Evolutionary conservation across 768 basidiomycete genomes (phyloP).

Genomic region (Termitomyces sp.): DNA sequence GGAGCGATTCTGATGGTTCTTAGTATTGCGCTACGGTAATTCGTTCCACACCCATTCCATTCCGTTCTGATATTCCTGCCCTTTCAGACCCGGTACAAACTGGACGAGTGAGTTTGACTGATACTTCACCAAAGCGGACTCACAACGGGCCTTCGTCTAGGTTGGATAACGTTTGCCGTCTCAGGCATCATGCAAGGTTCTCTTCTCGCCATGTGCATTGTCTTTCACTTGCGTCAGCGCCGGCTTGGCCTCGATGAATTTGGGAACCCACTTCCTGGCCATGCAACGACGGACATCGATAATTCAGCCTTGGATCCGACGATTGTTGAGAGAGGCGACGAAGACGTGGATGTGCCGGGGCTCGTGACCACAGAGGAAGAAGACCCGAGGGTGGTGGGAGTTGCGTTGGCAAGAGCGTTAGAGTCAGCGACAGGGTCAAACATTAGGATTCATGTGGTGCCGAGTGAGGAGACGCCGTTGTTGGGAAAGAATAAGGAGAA

Average conservation of each 20-base stretch:
- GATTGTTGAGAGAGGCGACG: background rate
- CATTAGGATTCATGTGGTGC: constrained; percentile 10
- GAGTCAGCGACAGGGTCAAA: constrained; percentile 19
- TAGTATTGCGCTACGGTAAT: constrained; percentile 67
- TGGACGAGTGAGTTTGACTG: constrained; percentile 63
- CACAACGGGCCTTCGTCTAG: constrained; percentile 26
- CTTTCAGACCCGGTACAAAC: constrained; percentile 66
- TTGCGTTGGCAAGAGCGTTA: constrained; percentile 19
- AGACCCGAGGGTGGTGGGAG: constrained; percentile 16
- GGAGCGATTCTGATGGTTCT: constrained; percentile 85
- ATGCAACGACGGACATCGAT: too few species aligned
- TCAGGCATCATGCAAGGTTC: constrained; percentile 81
- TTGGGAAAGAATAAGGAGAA: constrained; percentile 5
- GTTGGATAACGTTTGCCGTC: constrained; percentile 78
- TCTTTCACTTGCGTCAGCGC: constrained; percentile 79
- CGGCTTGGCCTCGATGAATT: constrained; percentile 84
- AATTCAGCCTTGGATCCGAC: background rate
- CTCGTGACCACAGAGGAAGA: constrained; percentile 19
- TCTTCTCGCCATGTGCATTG: constrained; percentile 79
- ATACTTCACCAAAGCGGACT: background rate
- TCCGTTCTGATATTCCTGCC: background rate
- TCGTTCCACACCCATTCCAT: background rate
- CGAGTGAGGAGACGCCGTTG: constrained; percentile 18
- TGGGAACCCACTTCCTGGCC: constrained; percentile 43
- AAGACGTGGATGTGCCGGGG: constrained; percentile 18